phyloP scores from a whole-genome alignment of 1,284 basidiomycete genomes.

The Trichosporon inkin region DNA sequence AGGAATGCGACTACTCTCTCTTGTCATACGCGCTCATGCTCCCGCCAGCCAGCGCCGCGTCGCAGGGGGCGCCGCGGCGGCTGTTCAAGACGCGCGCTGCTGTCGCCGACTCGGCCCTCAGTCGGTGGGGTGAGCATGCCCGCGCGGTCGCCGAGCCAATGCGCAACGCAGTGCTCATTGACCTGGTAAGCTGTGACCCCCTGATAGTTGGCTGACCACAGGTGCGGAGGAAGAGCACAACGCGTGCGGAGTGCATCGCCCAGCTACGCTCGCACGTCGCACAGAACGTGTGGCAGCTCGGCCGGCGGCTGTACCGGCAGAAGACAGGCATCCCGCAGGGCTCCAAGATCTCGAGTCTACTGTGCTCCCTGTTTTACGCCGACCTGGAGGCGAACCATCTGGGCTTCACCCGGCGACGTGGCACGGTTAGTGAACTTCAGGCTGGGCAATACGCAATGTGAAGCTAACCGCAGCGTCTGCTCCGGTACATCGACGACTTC shows the following conservation, averaged over 20 bases:
- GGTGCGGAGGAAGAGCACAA: conserved; percentile 27
- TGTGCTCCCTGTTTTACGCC: conserved; percentile 93
- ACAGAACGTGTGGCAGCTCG: conserved; percentile 69
- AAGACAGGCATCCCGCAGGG: conserved; percentile 92
- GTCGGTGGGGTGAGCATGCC: conserved; percentile 30
- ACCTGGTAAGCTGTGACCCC: conserved; percentile 58
- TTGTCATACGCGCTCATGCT: conserved; percentile 40
- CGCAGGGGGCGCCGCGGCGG: conserved; percentile 30
- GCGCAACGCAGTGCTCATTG: conserved; percentile 76
- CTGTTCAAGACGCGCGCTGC: conserved; percentile 39
- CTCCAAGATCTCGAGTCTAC: conserved; percentile 77
- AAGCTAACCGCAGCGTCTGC: conserved; percentile 58
- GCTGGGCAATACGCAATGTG: not conserved
- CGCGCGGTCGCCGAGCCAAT: conserved; percentile 63
- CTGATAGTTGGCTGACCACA: conserved; percentile 12
- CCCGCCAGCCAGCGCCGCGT: conserved; percentile 38
- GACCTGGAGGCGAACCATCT: conserved; percentile 70
- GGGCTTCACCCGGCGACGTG: conserved; percentile 58
- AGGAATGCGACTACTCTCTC: conserved; percentile 40
- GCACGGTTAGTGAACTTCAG: conserved; percentile 58
- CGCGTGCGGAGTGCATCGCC: conserved; percentile 60
- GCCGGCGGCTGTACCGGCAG: conserved; percentile 56
- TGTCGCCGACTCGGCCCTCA: conserved; percentile 18
- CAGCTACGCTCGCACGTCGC: conserved; percentile 84
- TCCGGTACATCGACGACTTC: conserved; percentile 92